These are phyloP conservation scores for Paracoccidioides brasiliensis DNA, from an alignment of 2,329 filamentous ascomycete genomes.

Conservation along the genomic window DNA sequence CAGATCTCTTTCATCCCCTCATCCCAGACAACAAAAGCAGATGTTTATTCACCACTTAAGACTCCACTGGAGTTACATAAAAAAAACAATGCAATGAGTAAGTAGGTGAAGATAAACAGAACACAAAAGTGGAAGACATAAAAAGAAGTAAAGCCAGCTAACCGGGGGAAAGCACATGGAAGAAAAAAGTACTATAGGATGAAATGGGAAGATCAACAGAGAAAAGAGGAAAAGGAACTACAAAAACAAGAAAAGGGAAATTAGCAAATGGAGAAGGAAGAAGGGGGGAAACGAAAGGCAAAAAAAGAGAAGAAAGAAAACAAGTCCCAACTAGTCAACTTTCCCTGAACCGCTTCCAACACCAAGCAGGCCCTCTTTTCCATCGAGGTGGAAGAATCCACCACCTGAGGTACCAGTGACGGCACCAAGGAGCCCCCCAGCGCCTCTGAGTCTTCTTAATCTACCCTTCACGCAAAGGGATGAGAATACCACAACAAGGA, in stretches of 20 bases:
- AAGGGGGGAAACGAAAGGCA: background rate
- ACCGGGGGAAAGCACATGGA: background rate
- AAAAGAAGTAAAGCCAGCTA: background rate
- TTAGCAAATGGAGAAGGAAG: background rate
- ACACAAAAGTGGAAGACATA: background rate
- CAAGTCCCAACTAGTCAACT: conserved; percentile 27
- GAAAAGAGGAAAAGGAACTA: background rate
- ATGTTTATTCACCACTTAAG: background rate
- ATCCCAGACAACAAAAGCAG: background rate
- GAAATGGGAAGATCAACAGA: background rate
- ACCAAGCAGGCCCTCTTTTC: conserved; percentile 35
- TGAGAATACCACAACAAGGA: conserved; percentile 22
- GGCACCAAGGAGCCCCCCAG: conserved; percentile 24
- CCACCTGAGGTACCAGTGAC: conserved; percentile 20
- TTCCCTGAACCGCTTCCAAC: conserved; percentile 29
- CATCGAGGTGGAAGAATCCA: conserved; percentile 37
- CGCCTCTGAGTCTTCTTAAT: conserved; percentile 16
- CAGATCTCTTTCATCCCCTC: no score
- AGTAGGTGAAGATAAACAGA: background rate
- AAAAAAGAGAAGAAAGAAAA: background rate
- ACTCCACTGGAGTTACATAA: background rate
- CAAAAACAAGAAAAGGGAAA: background rate
- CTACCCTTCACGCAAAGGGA: conserved; percentile 22
- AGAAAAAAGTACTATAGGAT: background rate
- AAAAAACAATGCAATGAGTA: background rate